Evolutionary conservation across 2,329 filamentous ascomycete species (phyloP).

Genomic region (Cytospora paraplurivora): DNA sequence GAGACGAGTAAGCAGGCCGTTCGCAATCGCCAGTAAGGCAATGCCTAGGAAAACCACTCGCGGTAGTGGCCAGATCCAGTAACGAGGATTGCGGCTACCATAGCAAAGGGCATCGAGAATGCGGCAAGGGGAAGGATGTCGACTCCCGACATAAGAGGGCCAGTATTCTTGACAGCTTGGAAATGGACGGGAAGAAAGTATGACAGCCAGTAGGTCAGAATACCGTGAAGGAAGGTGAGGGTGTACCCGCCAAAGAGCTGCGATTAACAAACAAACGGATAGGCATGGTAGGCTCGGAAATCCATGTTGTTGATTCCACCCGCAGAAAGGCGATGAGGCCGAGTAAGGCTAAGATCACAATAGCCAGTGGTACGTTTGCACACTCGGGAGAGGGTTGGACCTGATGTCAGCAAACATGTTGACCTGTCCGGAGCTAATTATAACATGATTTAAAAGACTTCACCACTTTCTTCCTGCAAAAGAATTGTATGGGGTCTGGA

Average conservation of each 20-base stretch:
- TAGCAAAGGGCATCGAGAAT: not conserved
- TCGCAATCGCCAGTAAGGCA: not conserved
- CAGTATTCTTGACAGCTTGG: not conserved
- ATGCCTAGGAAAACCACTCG: not conserved
- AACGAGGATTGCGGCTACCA: not conserved
- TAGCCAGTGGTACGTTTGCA: too few relatives aligned
- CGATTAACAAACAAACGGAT: slow-evolving; percentile 1
- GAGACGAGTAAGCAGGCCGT: slow-evolving; percentile 38
- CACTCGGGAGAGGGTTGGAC: too few relatives aligned
- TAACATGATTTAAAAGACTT: too few relatives aligned
- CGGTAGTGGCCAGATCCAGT: not conserved
- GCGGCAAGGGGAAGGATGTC: not conserved
- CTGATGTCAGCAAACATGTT: too few relatives aligned
- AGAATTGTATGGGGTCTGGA: too few relatives aligned
- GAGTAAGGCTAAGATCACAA: not conserved
- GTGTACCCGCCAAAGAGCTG: not conserved
- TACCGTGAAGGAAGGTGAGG: not conserved
- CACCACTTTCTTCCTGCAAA: too few relatives aligned
- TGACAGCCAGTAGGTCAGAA: not conserved
- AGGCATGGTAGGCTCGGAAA: slow-evolving; percentile 38
- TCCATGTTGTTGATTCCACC: slow-evolving; percentile 33
- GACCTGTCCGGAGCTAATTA: too few relatives aligned
- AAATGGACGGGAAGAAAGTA: slow-evolving; percentile 19
- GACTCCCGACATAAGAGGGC: slow-evolving; percentile 4
- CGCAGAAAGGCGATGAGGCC: not conserved